phyloP scores from a whole-genome alignment of 1,284 basidiomycete genomes.

The Anthracocystis setariae region DNA sequence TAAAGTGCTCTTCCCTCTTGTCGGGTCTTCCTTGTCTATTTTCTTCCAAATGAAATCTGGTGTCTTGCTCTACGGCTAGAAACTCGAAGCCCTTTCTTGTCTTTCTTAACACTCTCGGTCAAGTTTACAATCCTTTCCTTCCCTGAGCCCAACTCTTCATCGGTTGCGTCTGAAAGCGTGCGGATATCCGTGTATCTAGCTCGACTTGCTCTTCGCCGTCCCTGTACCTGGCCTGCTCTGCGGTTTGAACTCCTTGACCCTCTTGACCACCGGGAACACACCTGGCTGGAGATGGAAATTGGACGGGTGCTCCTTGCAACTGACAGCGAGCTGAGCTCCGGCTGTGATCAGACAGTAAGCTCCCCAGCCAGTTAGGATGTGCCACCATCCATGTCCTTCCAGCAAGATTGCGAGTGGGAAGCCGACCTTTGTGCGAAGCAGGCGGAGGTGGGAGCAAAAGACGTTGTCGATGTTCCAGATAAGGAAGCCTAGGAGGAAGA shows the following conservation, averaged over 20 bases:
- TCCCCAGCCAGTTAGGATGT: constrained; percentile 71
- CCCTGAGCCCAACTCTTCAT: no score
- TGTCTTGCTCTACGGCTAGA: no score
- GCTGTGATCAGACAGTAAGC: constrained; percentile 69
- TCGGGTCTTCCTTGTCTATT: no score
- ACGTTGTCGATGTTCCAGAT: constrained; percentile 73
- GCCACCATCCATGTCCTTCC: constrained; percentile 70
- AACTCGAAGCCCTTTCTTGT: no score
- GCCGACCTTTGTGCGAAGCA: constrained; percentile 44
- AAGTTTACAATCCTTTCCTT: no score
- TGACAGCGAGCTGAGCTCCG: constrained; percentile 35
- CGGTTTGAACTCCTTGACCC: constrained; percentile 32
- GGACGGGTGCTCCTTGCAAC: constrained; percentile 48
- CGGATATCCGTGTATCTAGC: background rate
- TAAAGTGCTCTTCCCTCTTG: no score
- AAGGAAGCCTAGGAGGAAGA: constrained; percentile 69
- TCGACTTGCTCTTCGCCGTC: constrained; percentile 4
- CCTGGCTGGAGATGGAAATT: constrained; percentile 32
- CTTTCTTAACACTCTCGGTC: no score
- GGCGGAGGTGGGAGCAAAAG: constrained; percentile 68
- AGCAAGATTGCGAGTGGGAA: constrained; percentile 53
- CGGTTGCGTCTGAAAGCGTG: no score
- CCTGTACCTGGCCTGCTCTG: background rate
- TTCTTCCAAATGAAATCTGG: no score
- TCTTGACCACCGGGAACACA: constrained; percentile 36